Evolutionary conservation across 495 filamentous ascomycete genomes (phyloP), one percentile per base, ranked within the genome.

Genomic region (Trichoderma reesei): DNA sequence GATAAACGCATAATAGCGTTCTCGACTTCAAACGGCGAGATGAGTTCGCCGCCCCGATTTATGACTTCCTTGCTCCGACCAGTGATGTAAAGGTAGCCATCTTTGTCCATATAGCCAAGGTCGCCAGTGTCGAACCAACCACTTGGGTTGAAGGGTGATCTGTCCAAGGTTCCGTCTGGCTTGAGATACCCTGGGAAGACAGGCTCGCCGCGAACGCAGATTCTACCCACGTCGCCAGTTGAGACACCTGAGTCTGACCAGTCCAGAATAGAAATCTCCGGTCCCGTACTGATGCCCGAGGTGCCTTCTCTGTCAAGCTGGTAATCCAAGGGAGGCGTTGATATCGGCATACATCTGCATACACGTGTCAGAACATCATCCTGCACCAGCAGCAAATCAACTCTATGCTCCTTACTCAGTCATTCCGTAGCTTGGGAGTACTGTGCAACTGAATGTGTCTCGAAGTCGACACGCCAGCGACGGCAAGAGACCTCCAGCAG

Each of bases 31-130:
- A 79, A 74, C 3, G 76, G 76, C 48, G 80, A 83, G 62, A 85
- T 84, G 51, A 83, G 79, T 68, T 85, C 83, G 7, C 82, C 82
- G 59, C 80, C 82, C 62, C 81, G 80, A 66, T 84, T 85, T 67
- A 85, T 84, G 44, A 84, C 75, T 65, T 85, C 83, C 67, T 85
- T 85, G 66, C 79, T 82, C 41, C 83, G 75, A 10, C 83, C 83
- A 18, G 82, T 84, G 63, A 85, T 78, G 68, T 79, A 79, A 59
- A 85, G 73, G 63, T 84, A 85, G 14, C 81, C 82, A 42, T 83
- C 77, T 5, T 66, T 63, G 63, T 82, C 79, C 36, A 80, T 60
- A 61, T 76, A 76, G 11, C 79, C 80, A 36, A 78, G 69, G 65
- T 83, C 80, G 36, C 80, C 79, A 38, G 79, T 81, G 36, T 79